Base-by-base conservation (phyloP, 805 yeast species). In the Allodekkera sacchari region DNA sequence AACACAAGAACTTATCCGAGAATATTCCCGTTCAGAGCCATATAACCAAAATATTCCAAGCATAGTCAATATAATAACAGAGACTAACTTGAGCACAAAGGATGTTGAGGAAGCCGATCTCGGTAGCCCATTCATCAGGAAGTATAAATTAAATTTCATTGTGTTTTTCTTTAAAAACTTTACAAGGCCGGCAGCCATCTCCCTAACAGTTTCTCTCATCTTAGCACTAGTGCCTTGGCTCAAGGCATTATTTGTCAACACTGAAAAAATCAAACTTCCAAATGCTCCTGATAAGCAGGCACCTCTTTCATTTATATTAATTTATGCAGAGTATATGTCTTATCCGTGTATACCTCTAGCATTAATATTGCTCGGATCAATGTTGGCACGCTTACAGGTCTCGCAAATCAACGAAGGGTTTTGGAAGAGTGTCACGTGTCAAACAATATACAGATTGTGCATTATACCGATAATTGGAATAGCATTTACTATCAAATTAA, bases 171-270 rank as follows among this genome's bases (percentile, higher is more conserved):
- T 55, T n/a, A 64, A 64, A 39, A 72, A 69, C 47, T 59, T 72
- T 32, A 36, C 54, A 18, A 60, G 70, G 3, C 77, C 79, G 7
- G 62, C 55, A 39, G 68, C 77, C 1, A 31, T 66, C 9, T 55
- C 72, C 3, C 56, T 72, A 30, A 56, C 69, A 4, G 27, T 63
- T 4, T 55, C 76, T 1, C 45, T 72, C 20, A 57, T 61, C 7
- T 51, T 71, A 17, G 70, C 77, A n/a, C 60, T 72, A 63, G 52
- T 75, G 6, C 78, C 78, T 5, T 75, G 77, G 50, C 44, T 60
- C 6, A 66, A 65, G 34, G 70, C 71, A 4, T 46, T 67, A 7
- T 67, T 67, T 41, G 63, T 63, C 7, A 38, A 51, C 3, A 48
- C 49, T n/a, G 46, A 48, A 13, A 37, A 48, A 4, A 55, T 48